Conservation (phyloP, 331 rosid species). For the Ulmus americana region DNA sequence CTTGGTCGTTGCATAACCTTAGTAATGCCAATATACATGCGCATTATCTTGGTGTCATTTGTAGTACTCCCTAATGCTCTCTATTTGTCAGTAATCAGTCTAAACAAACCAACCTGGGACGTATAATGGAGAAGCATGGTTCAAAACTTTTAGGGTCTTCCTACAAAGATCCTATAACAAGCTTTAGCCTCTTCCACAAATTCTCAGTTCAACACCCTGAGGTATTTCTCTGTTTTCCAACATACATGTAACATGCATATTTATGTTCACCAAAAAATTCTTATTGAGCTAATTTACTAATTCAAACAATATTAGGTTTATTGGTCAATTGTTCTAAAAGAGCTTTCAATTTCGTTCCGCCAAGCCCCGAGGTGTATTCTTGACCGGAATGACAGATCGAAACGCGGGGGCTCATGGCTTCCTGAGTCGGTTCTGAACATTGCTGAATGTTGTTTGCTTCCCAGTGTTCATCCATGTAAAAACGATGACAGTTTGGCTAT, state of each 20-base stretch:
- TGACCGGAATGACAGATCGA: conserved; percentile 48
- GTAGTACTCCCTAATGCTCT: background rate
- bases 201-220: conserved; percentile 56
- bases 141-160: conserved; percentile 53
- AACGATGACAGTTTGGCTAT: conserved; percentile 54
- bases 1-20: background rate
- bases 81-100: conserved; percentile 40
- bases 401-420: conserved; percentile 62
- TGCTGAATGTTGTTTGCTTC: conserved; percentile 70
- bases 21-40: background rate
- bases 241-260: no score
- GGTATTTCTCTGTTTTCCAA: conserved; percentile 24
- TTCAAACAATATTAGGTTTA: conserved; percentile 36
- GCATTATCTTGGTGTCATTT: background rate
- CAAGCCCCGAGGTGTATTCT: conserved; percentile 50
- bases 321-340: conserved; percentile 70
- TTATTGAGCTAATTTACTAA: no score
- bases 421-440: conserved; percentile 63
- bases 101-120: conserved; percentile 54
- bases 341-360: conserved; percentile 50
- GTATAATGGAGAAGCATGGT: conserved; percentile 60
- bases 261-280: no score
- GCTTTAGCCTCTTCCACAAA: conserved; percentile 52
- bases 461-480: conserved; percentile 40
- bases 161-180: conserved; percentile 66